Evolutionary conservation across 306 rosid genomes (phyloP).

Genomic region (Corylus avellana): DNA sequence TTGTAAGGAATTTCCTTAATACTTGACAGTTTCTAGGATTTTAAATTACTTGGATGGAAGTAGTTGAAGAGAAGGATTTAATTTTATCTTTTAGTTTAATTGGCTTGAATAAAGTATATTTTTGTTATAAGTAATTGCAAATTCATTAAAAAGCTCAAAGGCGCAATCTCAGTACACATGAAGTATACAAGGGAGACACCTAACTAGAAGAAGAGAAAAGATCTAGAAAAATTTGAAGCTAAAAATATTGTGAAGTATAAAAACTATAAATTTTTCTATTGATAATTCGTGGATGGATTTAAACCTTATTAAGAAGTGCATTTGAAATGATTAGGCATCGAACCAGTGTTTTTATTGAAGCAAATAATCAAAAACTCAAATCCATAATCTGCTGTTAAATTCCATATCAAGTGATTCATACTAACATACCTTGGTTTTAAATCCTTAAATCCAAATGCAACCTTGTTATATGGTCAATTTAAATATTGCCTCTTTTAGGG

Average conservation of each 20-base stretch:
- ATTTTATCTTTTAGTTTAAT: background rate
- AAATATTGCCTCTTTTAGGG: constrained; percentile 45
- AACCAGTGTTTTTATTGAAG: background rate
- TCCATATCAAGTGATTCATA: background rate
- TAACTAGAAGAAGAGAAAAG: no score
- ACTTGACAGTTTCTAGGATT: background rate
- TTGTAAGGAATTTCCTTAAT: background rate
- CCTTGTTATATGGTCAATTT: background rate
- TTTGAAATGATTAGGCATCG: background rate
- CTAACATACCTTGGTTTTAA: background rate
- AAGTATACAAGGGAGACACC: no score
- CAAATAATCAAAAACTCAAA: background rate
- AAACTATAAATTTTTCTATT: no score
- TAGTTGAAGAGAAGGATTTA: background rate
- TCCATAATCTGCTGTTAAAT: background rate
- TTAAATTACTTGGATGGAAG: background rate
- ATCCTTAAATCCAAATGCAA: background rate
- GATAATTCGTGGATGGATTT: background rate
- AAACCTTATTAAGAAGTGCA: background rate
- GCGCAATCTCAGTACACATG: no score
- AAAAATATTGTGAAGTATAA: no score
- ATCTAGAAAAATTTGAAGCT: no score
- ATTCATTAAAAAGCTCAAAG: no score
- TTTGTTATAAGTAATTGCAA: no score
- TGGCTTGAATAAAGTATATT: background rate